Percentiles rank a stretch among this genome's conserved stretches.
Evolutionary conservation across 306 rosid species (phyloP).

Genomic region (Sophora flavescens): DNA sequence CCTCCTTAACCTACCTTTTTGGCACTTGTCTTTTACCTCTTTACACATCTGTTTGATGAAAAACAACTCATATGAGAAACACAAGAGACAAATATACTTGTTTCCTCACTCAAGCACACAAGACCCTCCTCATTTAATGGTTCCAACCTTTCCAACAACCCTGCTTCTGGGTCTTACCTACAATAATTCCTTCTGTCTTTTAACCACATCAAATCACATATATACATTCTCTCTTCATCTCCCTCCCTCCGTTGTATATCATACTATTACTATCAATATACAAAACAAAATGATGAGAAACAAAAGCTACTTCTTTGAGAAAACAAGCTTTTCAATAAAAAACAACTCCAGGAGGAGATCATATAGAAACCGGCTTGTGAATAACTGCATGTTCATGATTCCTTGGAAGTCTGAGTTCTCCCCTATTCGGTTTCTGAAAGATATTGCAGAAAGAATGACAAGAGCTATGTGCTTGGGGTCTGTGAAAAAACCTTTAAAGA

Average conservation of each 20-base stretch:
- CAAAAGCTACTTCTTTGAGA: conserved; percentile 39
- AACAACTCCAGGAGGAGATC: conserved; percentile 42
- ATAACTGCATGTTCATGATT: conserved; percentile 46
- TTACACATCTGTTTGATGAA: too few species aligned
- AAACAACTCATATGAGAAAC: background rate
- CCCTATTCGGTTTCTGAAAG: conserved; percentile 62
- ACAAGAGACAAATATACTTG: conserved; percentile 34
- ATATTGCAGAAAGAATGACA: conserved; percentile 59
- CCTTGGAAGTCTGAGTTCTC: conserved; percentile 44
- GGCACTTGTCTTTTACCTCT: conserved; percentile 30
- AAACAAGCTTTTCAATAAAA: conserved; percentile 46
- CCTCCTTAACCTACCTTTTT: conserved; percentile 55
- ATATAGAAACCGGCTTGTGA: conserved; percentile 30
- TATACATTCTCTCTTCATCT: too few species aligned
- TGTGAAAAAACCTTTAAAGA: conserved; percentile 45
- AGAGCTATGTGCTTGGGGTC: conserved; percentile 57
- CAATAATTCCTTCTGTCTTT: conserved; percentile 40
- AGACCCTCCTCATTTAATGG: conserved; percentile 18
- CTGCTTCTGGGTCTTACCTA: conserved; percentile 48
- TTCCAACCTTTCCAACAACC: conserved; percentile 47
- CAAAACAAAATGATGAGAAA: conserved; percentile 24
- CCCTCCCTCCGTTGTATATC: too few species aligned
- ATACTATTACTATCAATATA: too few species aligned
- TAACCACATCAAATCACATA: conserved; percentile 21
- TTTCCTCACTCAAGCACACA: conserved; percentile 35